Conservation (phyloP, 129 eudicot species). For the Calendula officinalis region DNA sequence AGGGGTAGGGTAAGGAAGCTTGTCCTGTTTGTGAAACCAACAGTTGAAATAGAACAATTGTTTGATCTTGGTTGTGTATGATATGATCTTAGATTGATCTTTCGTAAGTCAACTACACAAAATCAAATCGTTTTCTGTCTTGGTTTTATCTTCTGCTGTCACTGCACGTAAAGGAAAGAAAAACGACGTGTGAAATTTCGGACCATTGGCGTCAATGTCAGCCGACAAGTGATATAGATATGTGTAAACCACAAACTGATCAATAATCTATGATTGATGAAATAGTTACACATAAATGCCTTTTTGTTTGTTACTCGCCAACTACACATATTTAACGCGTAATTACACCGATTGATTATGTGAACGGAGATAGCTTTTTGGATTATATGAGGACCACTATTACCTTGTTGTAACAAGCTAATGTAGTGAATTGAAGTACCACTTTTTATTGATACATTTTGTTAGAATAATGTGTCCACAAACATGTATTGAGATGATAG, state of each 20-base stretch:
- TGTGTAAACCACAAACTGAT: constrained; percentile 28
- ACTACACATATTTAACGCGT: constrained; percentile 1
- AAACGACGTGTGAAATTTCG: constrained; percentile 32
- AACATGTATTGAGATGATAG: neutral
- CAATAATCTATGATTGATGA: constrained; percentile 14
- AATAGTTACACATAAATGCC: constrained; percentile 17
- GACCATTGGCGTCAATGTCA: constrained; percentile 41
- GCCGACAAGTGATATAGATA: constrained; percentile 25
- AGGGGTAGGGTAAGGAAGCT: too few relatives aligned
- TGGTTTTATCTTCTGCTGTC: constrained; percentile 12
- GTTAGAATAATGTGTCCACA: neutral
- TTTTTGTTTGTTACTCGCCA: neutral
- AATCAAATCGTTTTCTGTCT: neutral
- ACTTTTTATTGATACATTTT: neutral
- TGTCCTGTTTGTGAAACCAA: constrained; percentile 5
- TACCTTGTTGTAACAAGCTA: neutral
- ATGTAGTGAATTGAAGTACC: neutral
- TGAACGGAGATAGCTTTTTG: neutral
- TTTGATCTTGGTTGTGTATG: neutral
- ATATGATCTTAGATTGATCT: neutral
- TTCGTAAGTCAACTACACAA: constrained; percentile 1
- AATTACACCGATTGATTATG: constrained; percentile 6
- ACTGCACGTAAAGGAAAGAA: constrained; percentile 24
- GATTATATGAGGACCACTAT: constrained; percentile 17
- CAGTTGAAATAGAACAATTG: neutral